phyloP scores from a whole-genome alignment of 202 grass and related monocot species.

The Eragrostis tef region DNA sequence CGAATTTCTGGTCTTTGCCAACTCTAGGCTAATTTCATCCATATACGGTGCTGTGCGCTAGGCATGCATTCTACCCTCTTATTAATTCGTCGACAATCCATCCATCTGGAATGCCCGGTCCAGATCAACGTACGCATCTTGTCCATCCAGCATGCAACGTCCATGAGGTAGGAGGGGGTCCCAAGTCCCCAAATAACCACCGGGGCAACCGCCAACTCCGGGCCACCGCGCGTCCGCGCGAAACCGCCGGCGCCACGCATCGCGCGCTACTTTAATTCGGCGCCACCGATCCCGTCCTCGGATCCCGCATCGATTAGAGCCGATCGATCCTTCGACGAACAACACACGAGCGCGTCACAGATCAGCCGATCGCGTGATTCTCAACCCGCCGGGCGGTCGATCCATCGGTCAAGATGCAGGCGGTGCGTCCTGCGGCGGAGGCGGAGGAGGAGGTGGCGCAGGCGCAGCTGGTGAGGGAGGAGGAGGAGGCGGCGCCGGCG shows the following conservation, averaged over 20 bases:
- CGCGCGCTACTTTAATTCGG: constrained; percentile 38
- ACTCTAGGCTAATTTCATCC: no score
- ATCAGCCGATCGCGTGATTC: not conserved
- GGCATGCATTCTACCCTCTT: no score
- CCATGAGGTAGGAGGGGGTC: no score
- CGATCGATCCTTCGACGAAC: no score
- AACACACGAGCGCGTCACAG: not conserved
- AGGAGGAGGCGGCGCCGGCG: constrained; percentile 16
- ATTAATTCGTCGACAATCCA: no score
- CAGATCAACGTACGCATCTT: not conserved
- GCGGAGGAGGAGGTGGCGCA: constrained; percentile 24
- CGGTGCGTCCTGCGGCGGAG: constrained; percentile 31
- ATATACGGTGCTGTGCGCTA: no score
- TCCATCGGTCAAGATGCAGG: constrained; percentile 50
- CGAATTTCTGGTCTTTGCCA: no score
- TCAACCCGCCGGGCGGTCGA: not conserved
- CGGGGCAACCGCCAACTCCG: constrained; percentile 37
- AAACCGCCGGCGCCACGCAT: constrained; percentile 12
- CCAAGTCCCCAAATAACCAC: constrained; percentile 48
- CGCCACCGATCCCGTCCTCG: not conserved
- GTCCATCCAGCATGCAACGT: not conserved
- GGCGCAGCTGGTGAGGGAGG: not conserved
- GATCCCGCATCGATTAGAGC: not conserved
- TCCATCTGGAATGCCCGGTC: no score
- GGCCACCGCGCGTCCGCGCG: constrained; percentile 28